Evolutionary conservation across 331 rosid species (phyloP), one percentile per base, ranked within the genome.

Genomic region (Malus hybrid): DNA sequence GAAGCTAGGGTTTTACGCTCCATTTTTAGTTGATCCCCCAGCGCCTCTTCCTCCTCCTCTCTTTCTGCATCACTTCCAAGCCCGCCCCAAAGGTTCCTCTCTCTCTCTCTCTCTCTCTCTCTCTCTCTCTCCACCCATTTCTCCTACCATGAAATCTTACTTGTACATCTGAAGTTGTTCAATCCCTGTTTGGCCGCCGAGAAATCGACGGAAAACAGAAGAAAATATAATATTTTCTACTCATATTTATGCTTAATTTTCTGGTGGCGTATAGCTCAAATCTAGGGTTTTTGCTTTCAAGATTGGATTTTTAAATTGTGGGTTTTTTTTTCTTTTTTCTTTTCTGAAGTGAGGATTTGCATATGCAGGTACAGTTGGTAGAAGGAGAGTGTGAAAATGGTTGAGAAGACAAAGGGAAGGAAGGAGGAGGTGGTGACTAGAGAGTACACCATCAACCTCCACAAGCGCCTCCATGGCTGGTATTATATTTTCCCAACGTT

Each of bases 391-490:
- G 74, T 44, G 75, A 90, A 65, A 84, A 90, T 90, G 96, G 93
- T 93, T 77, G 98, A 93, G 85, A 87, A 86, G 87, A 79, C 87
- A 7, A 87, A 85, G 81, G 93, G 91, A 7, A 89, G 96, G 55
- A 93, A 90, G 85, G 98, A 93, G 66, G 98, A 93, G 90, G 96
- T 90, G 77, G 98, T 93, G 60, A 77, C 88, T 56, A 71, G 96
- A 24, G 98, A 93, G 85, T 93, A 87, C 88, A 93, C 98, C 80
- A 86, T 93, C 76, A 93, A 93, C 61, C 96, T 93, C 73, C 98
- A 93, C 89, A 93, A 93, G 73, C 94, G 95, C 60, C 75, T 93
- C 32, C 98, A 93, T 85, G 87, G 98, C 81, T 90, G 96, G 98
- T 93, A 87, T 61, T 4, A 8, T 7, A 44, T 22, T 4, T 11